Percentiles rank a stretch among this genome's conserved stretches.
phyloP scores from a whole-genome alignment of 176 grass and related monocot species.

The Zoysia pacifica region DNA sequence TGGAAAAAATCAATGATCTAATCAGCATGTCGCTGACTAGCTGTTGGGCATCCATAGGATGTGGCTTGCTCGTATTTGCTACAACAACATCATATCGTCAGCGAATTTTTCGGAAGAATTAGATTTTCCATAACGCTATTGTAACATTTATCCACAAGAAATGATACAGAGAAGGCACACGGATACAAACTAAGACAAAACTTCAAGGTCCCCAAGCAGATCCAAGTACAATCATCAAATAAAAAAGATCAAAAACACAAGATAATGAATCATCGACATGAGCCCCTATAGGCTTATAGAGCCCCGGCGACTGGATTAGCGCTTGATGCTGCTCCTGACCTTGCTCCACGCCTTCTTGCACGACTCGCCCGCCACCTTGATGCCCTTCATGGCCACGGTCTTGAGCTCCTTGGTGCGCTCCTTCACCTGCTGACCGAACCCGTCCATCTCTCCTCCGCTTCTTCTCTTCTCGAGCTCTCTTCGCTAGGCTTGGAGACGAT shows the following conservation, averaged over 20 bases:
- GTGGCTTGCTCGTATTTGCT: no score
- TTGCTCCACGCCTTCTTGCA: conserved; percentile 81
- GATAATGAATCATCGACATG: background rate
- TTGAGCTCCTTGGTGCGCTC: conserved; percentile 62
- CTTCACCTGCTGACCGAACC: conserved; percentile 65
- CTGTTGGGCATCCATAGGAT: no score
- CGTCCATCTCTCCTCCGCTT: conserved; percentile 34
- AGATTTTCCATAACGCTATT: no score
- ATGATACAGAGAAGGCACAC: no score
- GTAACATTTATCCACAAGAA: no score
- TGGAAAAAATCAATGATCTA: background rate
- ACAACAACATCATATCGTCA: no score
- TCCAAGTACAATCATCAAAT: background rate
- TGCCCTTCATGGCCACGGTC: conserved; percentile 51
- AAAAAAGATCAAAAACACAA: background rate
- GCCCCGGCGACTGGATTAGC: conserved; percentile 8
- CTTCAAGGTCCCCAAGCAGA: background rate
- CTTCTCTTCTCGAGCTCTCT: background rate
- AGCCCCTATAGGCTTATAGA: no score
- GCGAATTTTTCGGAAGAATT: background rate
- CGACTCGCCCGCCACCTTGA: conserved; percentile 65
- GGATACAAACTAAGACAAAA: no score
- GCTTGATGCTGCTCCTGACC: conserved; percentile 68
- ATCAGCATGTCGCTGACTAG: background rate
- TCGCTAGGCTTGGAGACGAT: background rate